A percentile compares a stretch with the other conserved stretches of the same genome.
These are phyloP conservation scores for Saussurea involucrata DNA, from an alignment of 129 eudicot species.

Conservation along the genomic window DNA sequence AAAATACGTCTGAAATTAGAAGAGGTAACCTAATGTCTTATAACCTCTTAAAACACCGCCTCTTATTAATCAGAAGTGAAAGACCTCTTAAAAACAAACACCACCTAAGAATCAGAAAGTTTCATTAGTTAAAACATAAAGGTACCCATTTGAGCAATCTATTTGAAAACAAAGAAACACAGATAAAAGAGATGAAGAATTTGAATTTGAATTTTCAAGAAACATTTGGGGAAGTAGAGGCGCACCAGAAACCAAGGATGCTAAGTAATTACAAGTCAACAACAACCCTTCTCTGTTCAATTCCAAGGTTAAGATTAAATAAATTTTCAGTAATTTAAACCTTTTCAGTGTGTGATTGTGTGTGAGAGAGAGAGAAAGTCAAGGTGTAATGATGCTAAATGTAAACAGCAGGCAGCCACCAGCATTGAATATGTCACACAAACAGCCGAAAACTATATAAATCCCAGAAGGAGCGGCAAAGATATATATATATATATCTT, in stretches of 20 bases:
- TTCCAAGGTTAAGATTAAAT: constrained; percentile 1
- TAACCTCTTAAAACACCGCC: too few relatives aligned
- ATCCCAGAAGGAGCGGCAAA: neutral
- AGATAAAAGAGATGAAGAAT: neutral
- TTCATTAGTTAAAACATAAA: neutral
- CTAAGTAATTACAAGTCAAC: neutral
- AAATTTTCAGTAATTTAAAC: neutral
- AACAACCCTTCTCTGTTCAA: neutral
- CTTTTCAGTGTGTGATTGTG: too few relatives aligned
- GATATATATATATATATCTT: too few relatives aligned
- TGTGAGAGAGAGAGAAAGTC: constrained; percentile 1
- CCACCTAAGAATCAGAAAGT: constrained; percentile 3
- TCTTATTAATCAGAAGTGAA: too few relatives aligned
- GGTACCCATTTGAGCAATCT: neutral
- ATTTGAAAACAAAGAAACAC: neutral
- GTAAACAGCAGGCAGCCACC: constrained; percentile 30
- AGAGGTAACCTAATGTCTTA: too few relatives aligned
- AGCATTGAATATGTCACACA: constrained; percentile 17
- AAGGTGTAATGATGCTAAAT: constrained; percentile 6
- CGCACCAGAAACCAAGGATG: neutral
- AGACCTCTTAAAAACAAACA: too few relatives aligned
- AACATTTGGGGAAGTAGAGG: neutral
- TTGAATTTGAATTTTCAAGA: neutral
- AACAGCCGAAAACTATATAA: constrained; percentile 6
- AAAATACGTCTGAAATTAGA: too few relatives aligned